Evolutionary conservation across 139 green algal genomes (phyloP).

Genomic region (Pleodorina starrii): DNA sequence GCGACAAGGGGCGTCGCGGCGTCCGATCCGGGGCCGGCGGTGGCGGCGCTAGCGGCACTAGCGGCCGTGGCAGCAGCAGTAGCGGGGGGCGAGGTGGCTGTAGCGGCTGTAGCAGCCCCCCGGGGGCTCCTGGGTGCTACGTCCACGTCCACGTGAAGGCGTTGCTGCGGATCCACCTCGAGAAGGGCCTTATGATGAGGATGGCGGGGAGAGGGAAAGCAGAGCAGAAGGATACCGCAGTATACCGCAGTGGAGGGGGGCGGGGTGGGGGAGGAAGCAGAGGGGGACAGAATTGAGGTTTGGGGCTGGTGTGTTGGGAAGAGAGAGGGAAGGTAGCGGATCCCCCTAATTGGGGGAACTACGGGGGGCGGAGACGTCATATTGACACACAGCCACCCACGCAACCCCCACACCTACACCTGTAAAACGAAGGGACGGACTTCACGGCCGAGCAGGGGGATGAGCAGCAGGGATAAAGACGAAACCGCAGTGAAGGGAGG

Average conservation of each 20-base stretch:
- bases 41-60: background rate
- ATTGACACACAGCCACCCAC: no score
- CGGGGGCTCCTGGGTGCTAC: slow-evolving; percentile 62
- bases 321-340: background rate
- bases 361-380: no score
- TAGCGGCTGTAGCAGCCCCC: background rate
- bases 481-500: no score
- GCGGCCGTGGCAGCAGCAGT: background rate
- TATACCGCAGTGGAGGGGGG: background rate
- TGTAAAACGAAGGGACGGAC: no score
- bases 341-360: no score
- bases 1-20: no score
- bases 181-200: slow-evolving; percentile 63
- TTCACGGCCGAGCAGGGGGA: no score
- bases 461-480: no score
- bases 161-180: slow-evolving; percentile 62
- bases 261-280: background rate
- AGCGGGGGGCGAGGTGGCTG: background rate
- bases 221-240: background rate
- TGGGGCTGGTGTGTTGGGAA: background rate
- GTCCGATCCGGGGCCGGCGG: background rate
- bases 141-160: slow-evolving; percentile 65
- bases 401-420: no score
- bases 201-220: background rate
- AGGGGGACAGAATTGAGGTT: background rate